A percentile compares a stretch with the other conserved stretches of the same genome.
Evolutionary conservation across 257 asterid species (phyloP).

Genomic region (Voacanga thouarsii): DNA sequence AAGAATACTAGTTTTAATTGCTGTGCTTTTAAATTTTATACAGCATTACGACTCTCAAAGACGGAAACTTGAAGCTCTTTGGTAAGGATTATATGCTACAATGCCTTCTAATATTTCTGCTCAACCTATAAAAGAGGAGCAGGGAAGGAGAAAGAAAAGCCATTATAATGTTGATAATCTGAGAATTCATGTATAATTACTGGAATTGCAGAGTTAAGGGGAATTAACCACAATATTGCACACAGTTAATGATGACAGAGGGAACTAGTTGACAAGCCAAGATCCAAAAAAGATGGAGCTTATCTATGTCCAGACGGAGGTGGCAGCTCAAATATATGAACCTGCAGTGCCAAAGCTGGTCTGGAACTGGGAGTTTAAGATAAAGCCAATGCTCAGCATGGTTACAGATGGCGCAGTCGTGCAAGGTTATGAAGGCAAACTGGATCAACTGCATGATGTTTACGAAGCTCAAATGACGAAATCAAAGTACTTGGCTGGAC

Average conservation of each 20-base stretch:
- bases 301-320: slow-evolving; percentile 45
- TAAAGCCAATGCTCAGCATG: slow-evolving; percentile 45
- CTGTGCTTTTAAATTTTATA: not conserved
- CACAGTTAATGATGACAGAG: slow-evolving; percentile 39
- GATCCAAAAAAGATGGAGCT: slow-evolving; percentile 42
- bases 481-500: slow-evolving; percentile 60
- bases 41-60: slow-evolving; percentile 49
- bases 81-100: slow-evolving; percentile 21
- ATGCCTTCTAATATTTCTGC: not conserved
- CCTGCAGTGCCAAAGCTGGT: slow-evolving; percentile 32
- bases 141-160: not conserved
- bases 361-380: slow-evolving; percentile 29
- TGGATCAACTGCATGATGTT: slow-evolving; percentile 48
- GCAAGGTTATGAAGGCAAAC: slow-evolving; percentile 16
- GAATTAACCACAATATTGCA: slow-evolving; percentile 44
- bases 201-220: slow-evolving; percentile 62
- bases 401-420: slow-evolving; percentile 19
- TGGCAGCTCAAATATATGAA: slow-evolving; percentile 52
- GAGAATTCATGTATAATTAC: not conserved
- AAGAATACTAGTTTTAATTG: no score
- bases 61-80: slow-evolving; percentile 42
- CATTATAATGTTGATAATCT: not conserved
- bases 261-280: slow-evolving; percentile 27
- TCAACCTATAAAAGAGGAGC: not conserved
- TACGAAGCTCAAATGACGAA: slow-evolving; percentile 42